Conservation (phyloP, 2,329 filamentous ascomycete genomes). For the Mariannaea elegans region DNA sequence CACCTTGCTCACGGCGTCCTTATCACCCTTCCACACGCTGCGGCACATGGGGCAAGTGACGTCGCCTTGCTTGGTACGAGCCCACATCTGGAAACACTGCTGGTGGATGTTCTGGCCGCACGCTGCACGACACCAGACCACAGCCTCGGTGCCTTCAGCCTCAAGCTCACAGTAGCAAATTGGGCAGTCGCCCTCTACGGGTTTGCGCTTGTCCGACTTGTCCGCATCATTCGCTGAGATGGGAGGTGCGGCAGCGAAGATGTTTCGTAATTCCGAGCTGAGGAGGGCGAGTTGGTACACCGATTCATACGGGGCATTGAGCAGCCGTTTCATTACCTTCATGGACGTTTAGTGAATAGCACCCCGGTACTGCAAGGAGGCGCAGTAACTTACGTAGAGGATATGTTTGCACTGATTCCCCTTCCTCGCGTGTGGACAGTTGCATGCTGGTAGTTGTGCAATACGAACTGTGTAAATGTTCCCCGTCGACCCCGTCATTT, state of each 20-base stretch:
- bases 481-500: constrained; percentile 70
- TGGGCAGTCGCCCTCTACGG: constrained; percentile 63
- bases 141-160: constrained; percentile 43
- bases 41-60: constrained; percentile 71
- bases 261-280: constrained; percentile 64
- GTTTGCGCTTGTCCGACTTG: constrained; percentile 53
- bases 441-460: constrained; percentile 59
- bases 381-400: constrained; percentile 57
- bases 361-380: rapidly evolving
- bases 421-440: constrained; percentile 62
- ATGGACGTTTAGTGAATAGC: background rate
- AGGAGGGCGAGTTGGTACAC: constrained; percentile 71
- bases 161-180: constrained; percentile 64
- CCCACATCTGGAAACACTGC: constrained; percentile 64
- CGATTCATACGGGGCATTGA: constrained; percentile 63
- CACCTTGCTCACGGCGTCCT: constrained; percentile 52
- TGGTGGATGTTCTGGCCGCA: constrained; percentile 66
- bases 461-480: constrained; percentile 71
- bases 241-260: constrained; percentile 64
- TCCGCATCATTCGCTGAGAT: constrained; percentile 48
- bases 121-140: constrained; percentile 61
- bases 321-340: constrained; percentile 65
- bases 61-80: constrained; percentile 51
- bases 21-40: constrained; percentile 61
- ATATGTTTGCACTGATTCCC: constrained; percentile 73